Evolutionary conservation across 208 protist genomes (phyloP), one percentile per base, ranked within the genome.

Genomic region (Leishmania major): DNA sequence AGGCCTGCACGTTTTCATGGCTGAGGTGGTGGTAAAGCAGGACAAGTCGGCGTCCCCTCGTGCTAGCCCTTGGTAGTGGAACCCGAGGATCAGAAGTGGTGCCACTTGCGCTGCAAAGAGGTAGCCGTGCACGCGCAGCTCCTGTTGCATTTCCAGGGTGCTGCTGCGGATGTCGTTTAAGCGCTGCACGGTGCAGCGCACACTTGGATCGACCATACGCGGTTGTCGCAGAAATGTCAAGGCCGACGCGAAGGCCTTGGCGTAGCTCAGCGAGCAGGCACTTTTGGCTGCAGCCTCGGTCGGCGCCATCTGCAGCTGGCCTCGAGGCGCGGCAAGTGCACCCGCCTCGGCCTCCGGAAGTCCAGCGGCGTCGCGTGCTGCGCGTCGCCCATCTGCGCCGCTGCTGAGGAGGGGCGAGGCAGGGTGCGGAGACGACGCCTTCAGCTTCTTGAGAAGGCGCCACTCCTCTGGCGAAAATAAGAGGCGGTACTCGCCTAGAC

Each of bases 391-490:
- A 7, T 57, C 79, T 37, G 79, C 45, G n/a, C 22, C 25, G 40
- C 43, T n/a, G 10, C 40, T 60, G 60, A 35, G 22, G 15, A 57
- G 28, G 8, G 37, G 28, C 35, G 28, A 40, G 53, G 57, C 53
- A n/a, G n/a, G 37, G 37, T 60, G 35, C 28, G 82, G 66, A 15
- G 60, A 55, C 11, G 80, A 10, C n/a, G 69, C 71, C 40, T 17
- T 49, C 47, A 81, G 74, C 64, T 90, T 80, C 53, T 60, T 47
- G 31, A 91, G 60, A 70, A 93, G 74, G 43, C 77, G 79, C 35
- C 83, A 67, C 76, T 93, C 90, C 19, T 88, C 83, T 3, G 80
- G 77, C n/a, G 84, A 89, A 60, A 93, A 93, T 37, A 91, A 86
- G 60, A 90, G 62, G 72, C 84, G 84, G 64, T 87, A 85, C 70